Conservation (phyloP, 495 filamentous ascomycete species). For the Neurospora intermedia region DNA sequence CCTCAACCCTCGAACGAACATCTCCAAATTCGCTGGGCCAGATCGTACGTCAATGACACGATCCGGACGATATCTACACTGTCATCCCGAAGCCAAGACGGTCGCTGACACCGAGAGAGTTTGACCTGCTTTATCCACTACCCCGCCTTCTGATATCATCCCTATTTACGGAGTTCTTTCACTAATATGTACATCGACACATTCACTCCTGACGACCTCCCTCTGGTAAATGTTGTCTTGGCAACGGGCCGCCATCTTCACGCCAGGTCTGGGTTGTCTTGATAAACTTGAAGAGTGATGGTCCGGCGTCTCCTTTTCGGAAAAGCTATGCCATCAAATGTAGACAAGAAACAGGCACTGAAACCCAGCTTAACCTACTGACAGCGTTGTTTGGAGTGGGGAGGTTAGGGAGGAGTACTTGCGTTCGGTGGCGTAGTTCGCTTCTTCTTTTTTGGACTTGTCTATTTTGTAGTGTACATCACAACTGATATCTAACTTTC, state of each 20-base stretch:
- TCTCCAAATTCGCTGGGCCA: background rate
- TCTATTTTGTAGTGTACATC: background rate
- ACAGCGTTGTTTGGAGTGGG: background rate
- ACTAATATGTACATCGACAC: too few relatives aligned
- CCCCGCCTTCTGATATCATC: background rate
- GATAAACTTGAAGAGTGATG: background rate
- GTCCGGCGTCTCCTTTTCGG: background rate
- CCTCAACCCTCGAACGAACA: background rate
- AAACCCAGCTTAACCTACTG: background rate
- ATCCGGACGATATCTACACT: background rate
- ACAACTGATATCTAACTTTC: too few relatives aligned
- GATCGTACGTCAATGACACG: background rate
- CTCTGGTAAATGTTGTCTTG: background rate
- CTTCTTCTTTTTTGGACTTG: background rate
- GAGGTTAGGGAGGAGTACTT: background rate
- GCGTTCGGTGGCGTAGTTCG: background rate
- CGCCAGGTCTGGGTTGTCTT: background rate
- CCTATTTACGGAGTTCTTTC: too few relatives aligned
- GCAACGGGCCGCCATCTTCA: background rate
- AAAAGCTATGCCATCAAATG: background rate
- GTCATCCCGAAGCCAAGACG: background rate
- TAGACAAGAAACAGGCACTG: background rate
- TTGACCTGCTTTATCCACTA: background rate
- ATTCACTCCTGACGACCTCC: background rate
- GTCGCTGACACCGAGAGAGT: background rate